phyloP scores from a whole-genome alignment of 192 early-diverging fungal genomes.

The Mortierella alpina region DNA sequence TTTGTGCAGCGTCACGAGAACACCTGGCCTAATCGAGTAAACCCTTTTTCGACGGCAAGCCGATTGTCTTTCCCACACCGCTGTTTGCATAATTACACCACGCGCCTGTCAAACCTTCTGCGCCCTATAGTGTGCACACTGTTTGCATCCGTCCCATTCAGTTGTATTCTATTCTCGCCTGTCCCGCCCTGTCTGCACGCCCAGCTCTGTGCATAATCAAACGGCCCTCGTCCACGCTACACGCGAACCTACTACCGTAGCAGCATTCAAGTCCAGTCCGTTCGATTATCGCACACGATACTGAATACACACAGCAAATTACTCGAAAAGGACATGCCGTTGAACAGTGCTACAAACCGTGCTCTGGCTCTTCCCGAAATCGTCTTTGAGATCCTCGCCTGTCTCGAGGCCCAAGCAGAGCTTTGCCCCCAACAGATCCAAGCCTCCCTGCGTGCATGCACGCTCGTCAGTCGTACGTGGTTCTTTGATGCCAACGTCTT shows the following conservation, averaged over 20 bases:
- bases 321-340: slow-evolving; percentile 23
- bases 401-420: slow-evolving; percentile 47
- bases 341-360: slow-evolving; percentile 32
- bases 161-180: too few relatives aligned
- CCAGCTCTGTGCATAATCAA: too few relatives aligned
- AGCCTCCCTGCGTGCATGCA: slow-evolving; percentile 46
- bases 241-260: too few relatives aligned
- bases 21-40: slow-evolving; percentile 12
- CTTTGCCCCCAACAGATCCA: slow-evolving; percentile 36
- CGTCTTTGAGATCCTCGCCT: slow-evolving; percentile 51
- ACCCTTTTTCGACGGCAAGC: neutral
- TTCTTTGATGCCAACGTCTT: slow-evolving; percentile 53
- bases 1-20: slow-evolving; percentile 28
- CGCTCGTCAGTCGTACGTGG: slow-evolving; percentile 49
- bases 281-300: too few relatives aligned
- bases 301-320: neutral
- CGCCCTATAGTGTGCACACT: too few relatives aligned
- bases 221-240: too few relatives aligned
- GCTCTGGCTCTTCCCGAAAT: slow-evolving; percentile 50
- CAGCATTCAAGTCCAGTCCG: too few relatives aligned
- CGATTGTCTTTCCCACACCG: too few relatives aligned
- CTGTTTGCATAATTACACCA: too few relatives aligned
- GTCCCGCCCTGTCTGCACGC: too few relatives aligned
- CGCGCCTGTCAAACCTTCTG: too few relatives aligned
- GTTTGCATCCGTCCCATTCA: too few relatives aligned